phyloP scores from a whole-genome alignment of 2,329 filamentous ascomycete species.

The Fusarium sp. region DNA sequence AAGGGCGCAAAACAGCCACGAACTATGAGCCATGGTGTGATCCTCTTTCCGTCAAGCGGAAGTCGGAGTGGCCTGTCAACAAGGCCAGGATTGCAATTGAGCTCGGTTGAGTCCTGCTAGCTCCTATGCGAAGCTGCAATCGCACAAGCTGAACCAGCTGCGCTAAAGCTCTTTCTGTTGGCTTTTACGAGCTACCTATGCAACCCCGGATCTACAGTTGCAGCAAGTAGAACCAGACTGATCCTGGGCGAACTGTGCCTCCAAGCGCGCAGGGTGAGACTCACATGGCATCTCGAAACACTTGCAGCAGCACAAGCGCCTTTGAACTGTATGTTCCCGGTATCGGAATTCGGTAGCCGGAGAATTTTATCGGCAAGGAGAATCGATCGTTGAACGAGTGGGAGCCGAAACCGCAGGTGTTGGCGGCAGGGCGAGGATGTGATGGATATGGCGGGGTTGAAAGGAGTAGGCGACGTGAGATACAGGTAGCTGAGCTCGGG shows the following conservation, averaged over 20 bases:
- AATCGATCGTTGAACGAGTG: slow-evolving; percentile 35
- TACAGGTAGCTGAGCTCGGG: slow-evolving; percentile 20
- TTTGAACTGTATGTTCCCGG: slow-evolving; percentile 30
- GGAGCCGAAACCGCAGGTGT: slow-evolving; percentile 29
- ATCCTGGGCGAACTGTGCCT: slow-evolving; percentile 14
- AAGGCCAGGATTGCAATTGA: slow-evolving; percentile 40
- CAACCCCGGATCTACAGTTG: slow-evolving; percentile 13
- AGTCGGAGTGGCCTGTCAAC: slow-evolving; percentile 21
- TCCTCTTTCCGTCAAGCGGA: slow-evolving; percentile 3
- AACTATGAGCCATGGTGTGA: slow-evolving; percentile 8
- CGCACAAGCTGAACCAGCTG: slow-evolving; percentile 14
- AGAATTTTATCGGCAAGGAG: slow-evolving; percentile 15
- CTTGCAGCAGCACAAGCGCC: slow-evolving; percentile 42
- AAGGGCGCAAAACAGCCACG: slow-evolving; percentile 10
- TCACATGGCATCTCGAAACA: slow-evolving; percentile 54
- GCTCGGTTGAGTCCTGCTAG: slow-evolving; percentile 17
- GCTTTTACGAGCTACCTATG: slow-evolving; percentile 25
- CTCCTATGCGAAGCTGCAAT: slow-evolving; percentile 7
- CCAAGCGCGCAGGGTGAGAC: slow-evolving; percentile 39
- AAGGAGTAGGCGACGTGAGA: slow-evolving; percentile 30
- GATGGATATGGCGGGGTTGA: slow-evolving; percentile 44
- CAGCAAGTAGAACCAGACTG: slow-evolving; percentile 10
- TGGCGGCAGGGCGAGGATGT: slow-evolving; percentile 34
- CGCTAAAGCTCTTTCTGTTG: slow-evolving; percentile 17
- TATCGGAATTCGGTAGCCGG: slow-evolving; percentile 33